These are phyloP conservation scores for Apodospora peruviana DNA, from an alignment of 495 filamentous ascomycete species.

Conservation along the genomic window DNA sequence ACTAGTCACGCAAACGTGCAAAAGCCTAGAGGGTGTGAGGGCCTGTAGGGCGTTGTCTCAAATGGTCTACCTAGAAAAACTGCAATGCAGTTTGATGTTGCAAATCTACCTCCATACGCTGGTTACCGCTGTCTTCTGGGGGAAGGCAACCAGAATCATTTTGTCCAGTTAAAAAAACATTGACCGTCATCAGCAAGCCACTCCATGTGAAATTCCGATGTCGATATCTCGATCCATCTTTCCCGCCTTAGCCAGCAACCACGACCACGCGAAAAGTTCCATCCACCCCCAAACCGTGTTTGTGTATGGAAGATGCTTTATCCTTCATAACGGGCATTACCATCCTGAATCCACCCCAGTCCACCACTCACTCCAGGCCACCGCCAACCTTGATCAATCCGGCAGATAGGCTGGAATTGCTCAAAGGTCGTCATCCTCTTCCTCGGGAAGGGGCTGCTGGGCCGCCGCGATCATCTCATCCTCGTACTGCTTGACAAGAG, in stretches of 20 bases:
- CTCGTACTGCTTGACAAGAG: constrained; percentile 73
- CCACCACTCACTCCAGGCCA: neutral
- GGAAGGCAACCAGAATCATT: too few species aligned
- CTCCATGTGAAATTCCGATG: constrained; percentile 4
- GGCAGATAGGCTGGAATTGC: constrained; percentile 12
- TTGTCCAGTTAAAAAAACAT: constrained; percentile 14
- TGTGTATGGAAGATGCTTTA: constrained; percentile 18
- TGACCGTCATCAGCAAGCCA: constrained; percentile 10
- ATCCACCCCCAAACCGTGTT: constrained; percentile 10
- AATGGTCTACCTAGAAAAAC: constrained; percentile 18
- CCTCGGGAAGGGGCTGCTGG: constrained; percentile 82
- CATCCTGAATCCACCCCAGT: constrained; percentile 13
- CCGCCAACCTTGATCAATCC: constrained; percentile 7
- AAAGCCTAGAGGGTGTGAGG: neutral
- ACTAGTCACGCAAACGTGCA: neutral
- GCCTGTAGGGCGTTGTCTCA: constrained; percentile 5
- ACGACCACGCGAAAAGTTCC: constrained; percentile 5
- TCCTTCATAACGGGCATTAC: constrained; percentile 30
- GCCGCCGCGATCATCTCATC: constrained; percentile 84
- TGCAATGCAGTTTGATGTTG: constrained; percentile 16
- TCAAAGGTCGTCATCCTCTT: constrained; percentile 76
- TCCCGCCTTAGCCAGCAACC: constrained; percentile 14
- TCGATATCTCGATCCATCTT: constrained; percentile 5
- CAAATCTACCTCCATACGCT: constrained; percentile 19
- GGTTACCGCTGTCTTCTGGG: constrained; percentile 1